Conservation (phyloP, 768 basidiomycete species). For the Trametes cingulata region DNA sequence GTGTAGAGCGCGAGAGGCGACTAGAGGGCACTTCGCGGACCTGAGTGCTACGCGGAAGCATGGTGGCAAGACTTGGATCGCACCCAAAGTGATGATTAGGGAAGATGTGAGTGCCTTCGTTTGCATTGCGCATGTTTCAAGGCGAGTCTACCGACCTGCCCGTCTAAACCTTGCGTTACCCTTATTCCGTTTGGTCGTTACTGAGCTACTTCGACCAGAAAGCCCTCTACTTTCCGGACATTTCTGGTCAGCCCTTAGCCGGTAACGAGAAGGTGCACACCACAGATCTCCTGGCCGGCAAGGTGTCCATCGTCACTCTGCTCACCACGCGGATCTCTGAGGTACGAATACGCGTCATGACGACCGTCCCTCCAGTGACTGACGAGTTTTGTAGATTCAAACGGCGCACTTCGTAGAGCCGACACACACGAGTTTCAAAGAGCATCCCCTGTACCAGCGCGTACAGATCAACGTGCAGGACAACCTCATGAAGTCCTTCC, state of each 20-base stretch:
- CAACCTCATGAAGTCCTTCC: conserved; percentile 87
- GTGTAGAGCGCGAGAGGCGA: conserved; percentile 57
- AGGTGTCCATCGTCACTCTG: conserved; percentile 79
- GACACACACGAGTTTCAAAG: conserved; percentile 51
- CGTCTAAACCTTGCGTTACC: neutral
- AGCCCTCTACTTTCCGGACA: conserved; percentile 90
- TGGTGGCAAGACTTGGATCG: conserved; percentile 95
- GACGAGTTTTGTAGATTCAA: conserved; percentile 57
- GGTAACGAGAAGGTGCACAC: conserved; percentile 64
- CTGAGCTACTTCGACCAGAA: conserved; percentile 49
- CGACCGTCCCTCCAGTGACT: too few relatives aligned
- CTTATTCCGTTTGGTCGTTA: neutral
- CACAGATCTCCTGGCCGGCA: conserved; percentile 72
- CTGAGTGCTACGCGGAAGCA: conserved; percentile 75
- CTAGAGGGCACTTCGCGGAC: conserved; percentile 89
- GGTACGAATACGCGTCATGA: conserved; percentile 42
- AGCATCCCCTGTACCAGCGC: conserved; percentile 66
- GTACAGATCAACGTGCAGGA: conserved; percentile 93
- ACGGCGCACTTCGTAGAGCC: conserved; percentile 66
- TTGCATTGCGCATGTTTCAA: too few relatives aligned
- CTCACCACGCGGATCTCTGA: conserved; percentile 88
- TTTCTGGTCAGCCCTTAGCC: conserved; percentile 69
- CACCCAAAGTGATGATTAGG: conserved; percentile 83
- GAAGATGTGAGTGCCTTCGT: conserved; percentile 91
- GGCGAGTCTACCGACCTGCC: too few relatives aligned